Percentiles rank a stretch among this genome's conserved stretches.
Evolutionary conservation across 352 stramenopile genomes (phyloP).

Genomic region (Saprolegnia diclina): DNA sequence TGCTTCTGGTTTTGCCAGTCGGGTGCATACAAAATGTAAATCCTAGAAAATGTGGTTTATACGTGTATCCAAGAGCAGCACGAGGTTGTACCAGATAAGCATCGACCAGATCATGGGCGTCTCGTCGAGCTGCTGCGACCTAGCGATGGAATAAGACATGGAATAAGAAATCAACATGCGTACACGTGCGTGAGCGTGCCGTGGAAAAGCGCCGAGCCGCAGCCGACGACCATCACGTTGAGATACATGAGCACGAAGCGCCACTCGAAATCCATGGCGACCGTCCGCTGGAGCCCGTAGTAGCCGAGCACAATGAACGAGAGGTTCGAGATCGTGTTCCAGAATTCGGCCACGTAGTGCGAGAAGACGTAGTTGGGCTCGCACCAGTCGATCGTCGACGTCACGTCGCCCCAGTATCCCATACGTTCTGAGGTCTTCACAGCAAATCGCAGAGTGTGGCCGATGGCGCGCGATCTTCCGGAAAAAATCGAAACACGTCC

Average conservation of each 20-base stretch:
- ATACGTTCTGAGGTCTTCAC: background rate
- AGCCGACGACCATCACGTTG: conserved; percentile 68
- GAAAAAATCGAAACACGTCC: too few relatives aligned
- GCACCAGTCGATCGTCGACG: conserved; percentile 83
- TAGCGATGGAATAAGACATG: conserved; percentile 24
- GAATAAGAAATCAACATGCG: conserved; percentile 1
- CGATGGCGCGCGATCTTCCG: background rate
- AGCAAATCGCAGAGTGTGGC: conserved; percentile 13
- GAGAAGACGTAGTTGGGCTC: conserved; percentile 77
- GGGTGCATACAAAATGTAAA: conserved; percentile 70
- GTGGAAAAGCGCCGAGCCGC: conserved; percentile 82
- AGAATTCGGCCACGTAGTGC: conserved; percentile 82
- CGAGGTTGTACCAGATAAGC: conserved; percentile 43
- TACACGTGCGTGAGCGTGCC: conserved; percentile 75
- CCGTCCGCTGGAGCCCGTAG: conserved; percentile 58
- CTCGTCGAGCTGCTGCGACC: conserved; percentile 75
- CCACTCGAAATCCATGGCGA: conserved; percentile 64
- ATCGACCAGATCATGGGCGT: conserved; percentile 83
- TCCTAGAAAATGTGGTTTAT: conserved; percentile 39
- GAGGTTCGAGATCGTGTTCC: conserved; percentile 82
- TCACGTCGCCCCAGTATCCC: conserved; percentile 63
- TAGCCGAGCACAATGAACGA: conserved; percentile 68
- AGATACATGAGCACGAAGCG: conserved; percentile 73
- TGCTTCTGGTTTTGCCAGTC: conserved; percentile 50
- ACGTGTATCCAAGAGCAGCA: background rate